phyloP scores from a whole-genome alignment of 345 rosid genomes.

The Gossypium rotundifolium region DNA sequence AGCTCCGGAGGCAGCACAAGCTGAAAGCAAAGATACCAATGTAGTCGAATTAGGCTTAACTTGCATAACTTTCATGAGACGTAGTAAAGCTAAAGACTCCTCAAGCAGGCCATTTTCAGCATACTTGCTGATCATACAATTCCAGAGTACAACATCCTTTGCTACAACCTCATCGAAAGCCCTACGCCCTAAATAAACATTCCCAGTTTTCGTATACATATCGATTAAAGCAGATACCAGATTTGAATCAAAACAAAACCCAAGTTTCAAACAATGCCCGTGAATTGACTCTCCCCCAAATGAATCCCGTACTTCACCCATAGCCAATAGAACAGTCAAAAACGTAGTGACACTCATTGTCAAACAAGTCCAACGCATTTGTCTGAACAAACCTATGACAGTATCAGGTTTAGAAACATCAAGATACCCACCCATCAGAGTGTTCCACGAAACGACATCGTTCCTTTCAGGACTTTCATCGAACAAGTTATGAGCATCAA shows the following conservation, averaged over 20 bases:
- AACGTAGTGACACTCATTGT: constrained; percentile 30
- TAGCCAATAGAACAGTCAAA: constrained; percentile 34
- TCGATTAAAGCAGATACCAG: constrained; percentile 47
- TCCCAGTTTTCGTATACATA: constrained; percentile 41
- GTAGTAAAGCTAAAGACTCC: constrained; percentile 42
- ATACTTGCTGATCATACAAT: constrained; percentile 57
- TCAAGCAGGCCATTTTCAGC: constrained; percentile 47
- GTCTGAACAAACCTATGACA: constrained; percentile 31
- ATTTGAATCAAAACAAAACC: constrained; percentile 34
- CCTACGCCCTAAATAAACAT: constrained; percentile 31
- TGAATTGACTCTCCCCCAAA: constrained; percentile 36
- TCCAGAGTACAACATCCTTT: constrained; percentile 56
- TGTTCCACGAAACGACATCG: constrained; percentile 53
- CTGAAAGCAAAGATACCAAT: constrained; percentile 47
- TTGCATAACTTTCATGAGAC: constrained; percentile 39
- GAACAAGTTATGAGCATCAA: constrained; percentile 47
- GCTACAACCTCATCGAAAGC: constrained; percentile 35
- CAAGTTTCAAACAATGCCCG: constrained; percentile 43
- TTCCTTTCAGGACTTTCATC: constrained; percentile 41
- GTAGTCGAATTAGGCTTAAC: constrained; percentile 48
- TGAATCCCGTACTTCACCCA: constrained; percentile 34
- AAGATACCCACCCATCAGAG: constrained; percentile 47
- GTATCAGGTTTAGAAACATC: constrained; percentile 28
- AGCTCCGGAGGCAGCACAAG: constrained; percentile 44
- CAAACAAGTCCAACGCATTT: constrained; percentile 26